These are phyloP conservation scores for Sporobolus alterniflorus DNA, from an alignment of 202 grass and related monocot species.

Conservation along the genomic window DNA sequence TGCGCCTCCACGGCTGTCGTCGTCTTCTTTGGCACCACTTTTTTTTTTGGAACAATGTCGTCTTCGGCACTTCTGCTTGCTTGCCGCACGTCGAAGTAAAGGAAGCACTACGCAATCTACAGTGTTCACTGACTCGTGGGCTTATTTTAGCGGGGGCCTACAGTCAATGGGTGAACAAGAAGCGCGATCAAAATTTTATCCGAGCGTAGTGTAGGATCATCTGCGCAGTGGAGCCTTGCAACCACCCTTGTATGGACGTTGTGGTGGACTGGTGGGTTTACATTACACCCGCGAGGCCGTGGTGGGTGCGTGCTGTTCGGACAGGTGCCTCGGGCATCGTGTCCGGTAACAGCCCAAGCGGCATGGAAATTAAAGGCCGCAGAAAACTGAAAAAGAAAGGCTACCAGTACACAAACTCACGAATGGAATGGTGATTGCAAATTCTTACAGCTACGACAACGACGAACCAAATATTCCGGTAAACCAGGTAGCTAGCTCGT, in stretches of 20 bases:
- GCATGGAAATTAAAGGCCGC: background rate
- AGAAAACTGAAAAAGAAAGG: no score
- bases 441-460: no score
- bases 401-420: slow-evolving; percentile 19
- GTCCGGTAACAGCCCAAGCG: no score
- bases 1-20: background rate
- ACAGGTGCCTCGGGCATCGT: slow-evolving; percentile 12
- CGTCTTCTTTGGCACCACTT: background rate
- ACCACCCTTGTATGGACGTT: accelerated
- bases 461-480: no score
- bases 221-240: accelerated
- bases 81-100: slow-evolving; percentile 41
- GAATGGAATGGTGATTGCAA: no score
- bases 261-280: no score
- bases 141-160: accelerated
- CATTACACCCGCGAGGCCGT: no score
- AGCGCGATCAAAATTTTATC: background rate
- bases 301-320: slow-evolving; percentile 32
- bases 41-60: background rate
- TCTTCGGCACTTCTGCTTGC: background rate
- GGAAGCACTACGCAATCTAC: background rate
- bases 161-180: accelerated
- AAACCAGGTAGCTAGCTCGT: no score
- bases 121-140: background rate
- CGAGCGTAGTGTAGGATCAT: background rate